Conservation (phyloP, 192 early-diverging fungal species). For the Coemansia sp. region DNA sequence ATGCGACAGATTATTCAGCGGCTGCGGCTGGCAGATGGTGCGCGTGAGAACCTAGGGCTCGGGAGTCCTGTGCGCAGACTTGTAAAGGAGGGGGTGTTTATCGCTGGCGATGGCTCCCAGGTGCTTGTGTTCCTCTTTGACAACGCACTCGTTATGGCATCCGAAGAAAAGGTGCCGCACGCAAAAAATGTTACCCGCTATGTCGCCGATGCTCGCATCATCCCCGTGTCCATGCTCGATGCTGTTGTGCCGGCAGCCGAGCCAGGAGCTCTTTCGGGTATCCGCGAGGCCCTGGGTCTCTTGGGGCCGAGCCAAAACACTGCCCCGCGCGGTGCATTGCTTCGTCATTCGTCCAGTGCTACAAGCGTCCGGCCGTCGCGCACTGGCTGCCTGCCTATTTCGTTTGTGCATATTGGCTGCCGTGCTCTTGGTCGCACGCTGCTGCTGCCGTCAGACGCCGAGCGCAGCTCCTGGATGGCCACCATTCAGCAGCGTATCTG, state of each 20-base stretch:
- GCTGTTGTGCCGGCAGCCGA: conserved; percentile 18
- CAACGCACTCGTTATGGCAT: conserved; percentile 47
- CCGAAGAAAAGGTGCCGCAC: conserved; percentile 31
- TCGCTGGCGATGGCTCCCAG: conserved; percentile 13
- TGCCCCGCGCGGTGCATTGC: conserved; percentile 5
- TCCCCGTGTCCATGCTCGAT: conserved; percentile 50
- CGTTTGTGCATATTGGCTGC: conserved; percentile 46
- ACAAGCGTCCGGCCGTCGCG: conserved; percentile 6
- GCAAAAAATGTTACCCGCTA: conserved; percentile 41
- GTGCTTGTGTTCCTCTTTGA: conserved; percentile 51
- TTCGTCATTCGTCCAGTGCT: conserved; percentile 23
- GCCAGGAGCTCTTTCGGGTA: conserved; percentile 19
- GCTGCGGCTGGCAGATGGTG: conserved; percentile 26
- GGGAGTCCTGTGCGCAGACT: conserved; percentile 30
- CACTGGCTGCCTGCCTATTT: conserved; percentile 11
- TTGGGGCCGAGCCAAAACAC: conserved; percentile 8
- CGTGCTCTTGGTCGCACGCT: conserved; percentile 40
- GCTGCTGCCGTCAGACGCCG: conserved; percentile 13
- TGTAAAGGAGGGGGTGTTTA: conserved; percentile 36
- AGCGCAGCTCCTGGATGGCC: conserved; percentile 28
- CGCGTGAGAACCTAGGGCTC: conserved; percentile 43
- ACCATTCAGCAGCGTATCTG: conserved; percentile 28
- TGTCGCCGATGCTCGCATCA: conserved; percentile 41
- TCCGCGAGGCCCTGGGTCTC: conserved; percentile 30
- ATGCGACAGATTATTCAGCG: conserved; percentile 47